These are phyloP conservation scores for Aurifilum marmelostoma DNA, from an alignment of 2,329 filamentous ascomycete genomes.

Conservation along the genomic window DNA sequence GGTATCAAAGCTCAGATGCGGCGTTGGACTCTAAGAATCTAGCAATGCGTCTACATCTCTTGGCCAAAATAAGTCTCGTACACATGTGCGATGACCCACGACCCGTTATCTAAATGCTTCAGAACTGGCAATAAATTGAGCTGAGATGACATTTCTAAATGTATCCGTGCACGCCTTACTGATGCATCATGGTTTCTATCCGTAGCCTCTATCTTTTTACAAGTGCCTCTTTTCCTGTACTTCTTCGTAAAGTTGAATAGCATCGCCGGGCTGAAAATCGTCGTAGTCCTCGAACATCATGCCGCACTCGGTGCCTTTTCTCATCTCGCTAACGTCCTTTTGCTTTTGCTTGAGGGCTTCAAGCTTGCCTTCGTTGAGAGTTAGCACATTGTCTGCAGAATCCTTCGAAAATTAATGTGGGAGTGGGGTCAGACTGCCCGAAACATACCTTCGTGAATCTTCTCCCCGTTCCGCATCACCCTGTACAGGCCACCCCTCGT, in stretches of 20 bases:
- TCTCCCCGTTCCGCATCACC: conserved; percentile 71
- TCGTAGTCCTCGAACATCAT: conserved; percentile 82
- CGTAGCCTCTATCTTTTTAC: conserved; percentile 37
- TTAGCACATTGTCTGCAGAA: conserved; percentile 23
- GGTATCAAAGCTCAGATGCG: neutral
- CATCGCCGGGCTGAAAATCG: conserved; percentile 78
- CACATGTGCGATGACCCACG: neutral
- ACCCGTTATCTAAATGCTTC: neutral
- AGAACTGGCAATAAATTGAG: neutral
- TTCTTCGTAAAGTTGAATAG: conserved; percentile 86
- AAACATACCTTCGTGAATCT: conserved; percentile 79
- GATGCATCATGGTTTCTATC: conserved; percentile 10
- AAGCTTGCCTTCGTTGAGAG: conserved; percentile 64
- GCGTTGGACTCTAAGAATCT: neutral
- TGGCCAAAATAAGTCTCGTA: neutral
- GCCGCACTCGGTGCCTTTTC: conserved; percentile 92
- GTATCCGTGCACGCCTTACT: conserved; percentile 4
- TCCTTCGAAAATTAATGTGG: neutral
- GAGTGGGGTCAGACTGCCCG: neutral
- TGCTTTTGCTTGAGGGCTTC: conserved; percentile 87
- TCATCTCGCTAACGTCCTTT: conserved; percentile 87
- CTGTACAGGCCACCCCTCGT: conserved; percentile 66
- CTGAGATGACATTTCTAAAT: conserved; percentile 3
- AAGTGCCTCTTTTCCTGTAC: conserved; percentile 68
- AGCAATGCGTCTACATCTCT: neutral